Conservation (phyloP, 768 basidiomycete genomes). For the Stropharia rugosoannulata region DNA sequence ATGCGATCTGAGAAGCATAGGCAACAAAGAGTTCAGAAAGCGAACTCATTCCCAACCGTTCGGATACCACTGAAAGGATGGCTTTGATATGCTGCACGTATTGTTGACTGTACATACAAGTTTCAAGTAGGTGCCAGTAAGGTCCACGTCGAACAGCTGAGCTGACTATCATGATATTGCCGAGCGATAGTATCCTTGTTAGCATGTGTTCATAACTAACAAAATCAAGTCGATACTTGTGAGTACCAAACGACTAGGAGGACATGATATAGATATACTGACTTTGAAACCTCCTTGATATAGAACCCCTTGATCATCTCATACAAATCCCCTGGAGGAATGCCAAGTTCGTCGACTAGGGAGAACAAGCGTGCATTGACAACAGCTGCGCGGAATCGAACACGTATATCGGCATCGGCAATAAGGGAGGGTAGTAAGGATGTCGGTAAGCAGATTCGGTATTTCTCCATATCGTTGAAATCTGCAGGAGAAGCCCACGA, state of each 20-base stretch:
- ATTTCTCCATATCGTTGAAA: slow-evolving; percentile 23
- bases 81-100: slow-evolving; percentile 44
- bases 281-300: slow-evolving; percentile 48
- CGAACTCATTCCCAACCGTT: slow-evolving; percentile 61
- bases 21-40: slow-evolving; percentile 70
- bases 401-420: slow-evolving; percentile 77
- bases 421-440: slow-evolving; percentile 51
- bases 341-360: slow-evolving; percentile 35
- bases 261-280: slow-evolving; percentile 24
- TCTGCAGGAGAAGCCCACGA: slow-evolving; percentile 38
- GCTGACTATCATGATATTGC: slow-evolving; percentile 78
- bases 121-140: slow-evolving; percentile 88
- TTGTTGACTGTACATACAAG: slow-evolving; percentile 39
- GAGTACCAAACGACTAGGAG: not conserved
- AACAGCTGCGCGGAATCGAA: slow-evolving; percentile 74
- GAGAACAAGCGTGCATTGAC: slow-evolving; percentile 60
- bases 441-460: slow-evolving; percentile 33
- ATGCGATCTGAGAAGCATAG: slow-evolving; percentile 77
- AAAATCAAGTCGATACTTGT: slow-evolving; percentile 1
- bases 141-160: slow-evolving; percentile 76
- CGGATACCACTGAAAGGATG: slow-evolving; percentile 60
- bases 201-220: slow-evolving; percentile 73
- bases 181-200: slow-evolving; percentile 67
- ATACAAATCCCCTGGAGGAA: slow-evolving; percentile 42
- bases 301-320: slow-evolving; percentile 42